These are phyloP conservation scores for Glycine soja DNA, from an alignment of 306 rosid species.

Conservation along the genomic window DNA sequence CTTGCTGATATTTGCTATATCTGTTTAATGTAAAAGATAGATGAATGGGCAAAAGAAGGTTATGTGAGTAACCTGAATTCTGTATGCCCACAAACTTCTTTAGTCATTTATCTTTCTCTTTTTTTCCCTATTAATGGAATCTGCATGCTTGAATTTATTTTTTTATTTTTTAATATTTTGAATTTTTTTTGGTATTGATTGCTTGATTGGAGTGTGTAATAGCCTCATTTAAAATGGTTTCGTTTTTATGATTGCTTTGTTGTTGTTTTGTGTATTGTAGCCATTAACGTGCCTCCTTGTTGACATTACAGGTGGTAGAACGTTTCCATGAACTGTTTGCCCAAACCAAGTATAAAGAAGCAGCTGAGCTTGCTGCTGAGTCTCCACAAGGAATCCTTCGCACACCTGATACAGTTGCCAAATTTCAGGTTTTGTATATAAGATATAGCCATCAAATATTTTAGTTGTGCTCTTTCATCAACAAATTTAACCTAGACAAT, in stretches of 20 bases:
- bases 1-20: background rate
- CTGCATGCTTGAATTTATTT: background rate
- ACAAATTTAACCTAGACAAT: background rate
- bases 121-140: background rate
- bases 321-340: conserved; percentile 99
- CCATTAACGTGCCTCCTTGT: conserved; percentile 37
- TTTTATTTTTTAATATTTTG: conserved; percentile 5
- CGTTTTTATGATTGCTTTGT: background rate
- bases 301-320: conserved; percentile 85
- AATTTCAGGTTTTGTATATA: conserved; percentile 78
- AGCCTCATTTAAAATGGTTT: conserved; percentile 8
- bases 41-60: too few relatives aligned
- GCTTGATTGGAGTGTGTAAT: conserved; percentile 13
- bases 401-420: conserved; percentile 97
- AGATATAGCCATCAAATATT: conserved; percentile 34
- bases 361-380: conserved; percentile 99
- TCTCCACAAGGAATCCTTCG: conserved; percentile 99
- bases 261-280: conserved; percentile 10
- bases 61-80: too few relatives aligned
- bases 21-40: background rate
- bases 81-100: conserved; percentile 6
- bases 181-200: conserved; percentile 8
- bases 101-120: background rate
- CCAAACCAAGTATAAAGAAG: conserved; percentile 98
- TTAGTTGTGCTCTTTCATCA: background rate